phyloP scores from a whole-genome alignment of 768 basidiomycete genomes.

The Pulveroboletus ravenelii region DNA sequence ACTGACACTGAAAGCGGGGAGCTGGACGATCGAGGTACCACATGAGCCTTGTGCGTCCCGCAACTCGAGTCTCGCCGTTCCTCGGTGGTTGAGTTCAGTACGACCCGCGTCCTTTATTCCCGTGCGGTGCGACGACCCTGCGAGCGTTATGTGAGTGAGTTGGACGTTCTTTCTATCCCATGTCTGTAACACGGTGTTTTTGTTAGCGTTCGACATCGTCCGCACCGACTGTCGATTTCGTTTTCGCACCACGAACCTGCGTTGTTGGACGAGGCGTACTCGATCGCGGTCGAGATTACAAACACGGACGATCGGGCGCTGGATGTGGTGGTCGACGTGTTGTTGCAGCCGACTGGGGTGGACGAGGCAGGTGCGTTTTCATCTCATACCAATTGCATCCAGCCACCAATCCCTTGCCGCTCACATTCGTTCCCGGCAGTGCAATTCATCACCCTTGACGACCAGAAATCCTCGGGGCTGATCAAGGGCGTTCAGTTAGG shows the following conservation, averaged over 20 bases:
- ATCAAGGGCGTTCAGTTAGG: conserved; percentile 75
- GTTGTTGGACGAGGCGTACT: conserved; percentile 76
- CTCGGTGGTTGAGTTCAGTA: conserved; percentile 57
- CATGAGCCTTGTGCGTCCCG: conserved; percentile 41
- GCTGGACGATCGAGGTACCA: conserved; percentile 66
- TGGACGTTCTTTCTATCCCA: background rate
- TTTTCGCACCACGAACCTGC: conserved; percentile 64
- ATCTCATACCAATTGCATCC: background rate
- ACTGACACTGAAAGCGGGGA: conserved; percentile 51
- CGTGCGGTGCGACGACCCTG: conserved; percentile 42
- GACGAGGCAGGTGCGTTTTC: conserved; percentile 59
- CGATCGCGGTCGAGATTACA: conserved; percentile 62
- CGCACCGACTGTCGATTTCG: conserved; percentile 52
- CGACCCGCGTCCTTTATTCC: conserved; percentile 51
- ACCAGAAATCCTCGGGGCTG: conserved; percentile 61
- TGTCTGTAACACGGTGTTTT: background rate
- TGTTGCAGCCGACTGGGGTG: conserved; percentile 76
- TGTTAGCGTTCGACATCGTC: conserved; percentile 55
- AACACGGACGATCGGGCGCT: conserved; percentile 71
- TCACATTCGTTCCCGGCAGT: conserved; percentile 32
- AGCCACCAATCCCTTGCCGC: too few species aligned
- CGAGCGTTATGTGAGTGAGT: conserved; percentile 44
- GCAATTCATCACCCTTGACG: conserved; percentile 57
- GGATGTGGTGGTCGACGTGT: conserved; percentile 63
- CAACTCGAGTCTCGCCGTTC: conserved; percentile 25